phyloP scores from a whole-genome alignment of 176 grass and related monocot species.

The Dactylis glomerata region DNA sequence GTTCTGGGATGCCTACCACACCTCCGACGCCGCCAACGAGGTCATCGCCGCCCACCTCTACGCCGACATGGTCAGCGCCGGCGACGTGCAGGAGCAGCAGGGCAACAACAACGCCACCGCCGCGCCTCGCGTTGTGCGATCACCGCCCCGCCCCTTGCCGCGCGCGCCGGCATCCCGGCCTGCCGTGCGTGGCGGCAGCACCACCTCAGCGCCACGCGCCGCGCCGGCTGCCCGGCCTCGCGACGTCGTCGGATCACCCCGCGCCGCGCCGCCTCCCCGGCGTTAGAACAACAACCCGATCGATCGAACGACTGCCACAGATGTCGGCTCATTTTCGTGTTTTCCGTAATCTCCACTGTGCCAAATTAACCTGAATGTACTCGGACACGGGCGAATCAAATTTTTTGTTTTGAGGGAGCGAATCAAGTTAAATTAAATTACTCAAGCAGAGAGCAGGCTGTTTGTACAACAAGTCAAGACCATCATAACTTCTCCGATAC shows the following conservation, averaged over 20 bases:
- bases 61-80: conserved; percentile 39
- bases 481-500: background rate
- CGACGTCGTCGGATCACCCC: background rate
- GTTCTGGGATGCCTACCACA: conserved; percentile 99
- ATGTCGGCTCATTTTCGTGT: conserved; percentile 14
- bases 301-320: background rate
- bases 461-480: too few species aligned
- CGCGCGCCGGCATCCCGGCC: background rate
- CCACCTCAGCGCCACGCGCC: background rate
- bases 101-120: background rate
- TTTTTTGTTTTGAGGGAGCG: too few species aligned
- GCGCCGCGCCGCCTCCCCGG: background rate
- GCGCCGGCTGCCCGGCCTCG: background rate
- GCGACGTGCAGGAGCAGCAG: conserved; percentile 23
- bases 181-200: background rate
- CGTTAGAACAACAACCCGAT: background rate
- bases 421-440: background rate
- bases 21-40: conserved; percentile 84
- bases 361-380: background rate
- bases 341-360: background rate
- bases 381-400: background rate
- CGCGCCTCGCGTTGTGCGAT: background rate
- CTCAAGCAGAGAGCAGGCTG: background rate
- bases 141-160: background rate
- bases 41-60: conserved; percentile 75